A percentile compares a stretch with the other conserved stretches of the same genome.
Conservation (phyloP, 257 asterid species). For the Fraxinus anomala region DNA sequence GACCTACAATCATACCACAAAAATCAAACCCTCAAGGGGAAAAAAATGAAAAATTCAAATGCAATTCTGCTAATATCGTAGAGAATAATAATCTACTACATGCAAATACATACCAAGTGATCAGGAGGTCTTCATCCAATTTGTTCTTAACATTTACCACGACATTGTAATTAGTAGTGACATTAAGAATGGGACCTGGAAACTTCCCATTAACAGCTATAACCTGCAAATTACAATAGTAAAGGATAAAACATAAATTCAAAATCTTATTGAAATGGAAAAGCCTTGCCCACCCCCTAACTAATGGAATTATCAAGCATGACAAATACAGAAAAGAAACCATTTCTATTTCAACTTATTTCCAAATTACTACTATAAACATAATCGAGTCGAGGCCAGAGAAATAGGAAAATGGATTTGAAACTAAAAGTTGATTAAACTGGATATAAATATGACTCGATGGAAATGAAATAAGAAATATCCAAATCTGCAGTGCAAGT, state of each 20-base stretch:
- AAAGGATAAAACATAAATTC: not conserved
- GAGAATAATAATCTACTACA: not conserved
- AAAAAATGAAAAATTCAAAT: not conserved
- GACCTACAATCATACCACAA: constrained; percentile 47
- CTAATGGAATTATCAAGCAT: not conserved
- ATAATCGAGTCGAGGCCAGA: not conserved
- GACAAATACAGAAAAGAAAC: not conserved
- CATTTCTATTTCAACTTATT: not conserved
- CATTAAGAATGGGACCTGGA: constrained; percentile 84
- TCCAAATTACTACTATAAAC: not conserved
- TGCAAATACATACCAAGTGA: constrained; percentile 64
- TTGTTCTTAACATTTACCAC: constrained; percentile 82
- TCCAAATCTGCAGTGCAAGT: not conserved
- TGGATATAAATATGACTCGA: not conserved
- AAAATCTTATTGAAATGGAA: not conserved
- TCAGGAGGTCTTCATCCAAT: constrained; percentile 74
- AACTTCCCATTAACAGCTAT: constrained; percentile 84
- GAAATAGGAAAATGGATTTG: not conserved
- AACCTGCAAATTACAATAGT: constrained; percentile 57
- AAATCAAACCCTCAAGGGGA: not conserved
- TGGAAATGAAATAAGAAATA: not conserved
- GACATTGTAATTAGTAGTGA: constrained; percentile 84
- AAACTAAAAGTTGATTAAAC: not conserved
- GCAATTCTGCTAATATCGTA: not conserved
- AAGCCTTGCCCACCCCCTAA: not conserved